These are phyloP conservation scores for Septoria linicola DNA, from an alignment of 2,329 filamentous ascomycete genomes.

Conservation along the genomic window DNA sequence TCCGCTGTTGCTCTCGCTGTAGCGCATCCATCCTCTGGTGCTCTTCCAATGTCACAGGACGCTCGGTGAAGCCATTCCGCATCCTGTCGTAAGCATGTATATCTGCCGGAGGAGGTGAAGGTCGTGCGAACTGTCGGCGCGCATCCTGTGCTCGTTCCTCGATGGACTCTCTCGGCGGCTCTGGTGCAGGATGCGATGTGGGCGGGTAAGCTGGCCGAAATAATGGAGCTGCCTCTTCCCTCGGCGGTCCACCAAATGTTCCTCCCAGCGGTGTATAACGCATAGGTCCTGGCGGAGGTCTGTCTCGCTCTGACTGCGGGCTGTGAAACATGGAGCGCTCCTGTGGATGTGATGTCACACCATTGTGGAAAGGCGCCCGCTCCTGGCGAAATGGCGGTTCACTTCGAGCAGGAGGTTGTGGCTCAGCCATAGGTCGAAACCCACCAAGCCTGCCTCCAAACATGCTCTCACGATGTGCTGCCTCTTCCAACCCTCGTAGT, in stretches of 20 bases:
- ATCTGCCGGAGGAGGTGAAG: constrained; percentile 31
- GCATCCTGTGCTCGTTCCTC: constrained; percentile 31
- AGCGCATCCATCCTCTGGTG: constrained; percentile 53
- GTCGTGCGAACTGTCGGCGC: constrained; percentile 32
- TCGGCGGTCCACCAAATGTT: constrained; percentile 30
- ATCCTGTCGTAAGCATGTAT: constrained; percentile 22
- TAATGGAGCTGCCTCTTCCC: constrained; percentile 34
- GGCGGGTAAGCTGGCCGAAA: constrained; percentile 34
- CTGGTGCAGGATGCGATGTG: constrained; percentile 27
- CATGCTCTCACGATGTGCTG: constrained; percentile 28
- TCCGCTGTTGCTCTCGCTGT: constrained; percentile 45
- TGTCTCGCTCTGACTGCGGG: constrained; percentile 33
- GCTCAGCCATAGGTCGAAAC: constrained; percentile 32
- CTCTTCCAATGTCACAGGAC: constrained; percentile 38
- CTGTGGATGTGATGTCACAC: constrained; percentile 31
- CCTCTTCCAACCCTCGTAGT: constrained; percentile 27
- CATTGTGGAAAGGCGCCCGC: constrained; percentile 27
- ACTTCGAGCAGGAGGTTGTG: constrained; percentile 18
- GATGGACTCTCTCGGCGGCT: constrained; percentile 35
- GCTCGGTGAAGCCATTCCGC: constrained; percentile 39
- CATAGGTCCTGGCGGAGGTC: constrained; percentile 21
- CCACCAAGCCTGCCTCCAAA: constrained; percentile 25
- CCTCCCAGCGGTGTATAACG: constrained; percentile 25
- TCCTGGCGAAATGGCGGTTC: constrained; percentile 29
- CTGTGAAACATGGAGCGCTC: constrained; percentile 29